These are phyloP conservation scores for Elsinoe australis DNA, from an alignment of 2,329 filamentous ascomycete species.

Conservation along the genomic window DNA sequence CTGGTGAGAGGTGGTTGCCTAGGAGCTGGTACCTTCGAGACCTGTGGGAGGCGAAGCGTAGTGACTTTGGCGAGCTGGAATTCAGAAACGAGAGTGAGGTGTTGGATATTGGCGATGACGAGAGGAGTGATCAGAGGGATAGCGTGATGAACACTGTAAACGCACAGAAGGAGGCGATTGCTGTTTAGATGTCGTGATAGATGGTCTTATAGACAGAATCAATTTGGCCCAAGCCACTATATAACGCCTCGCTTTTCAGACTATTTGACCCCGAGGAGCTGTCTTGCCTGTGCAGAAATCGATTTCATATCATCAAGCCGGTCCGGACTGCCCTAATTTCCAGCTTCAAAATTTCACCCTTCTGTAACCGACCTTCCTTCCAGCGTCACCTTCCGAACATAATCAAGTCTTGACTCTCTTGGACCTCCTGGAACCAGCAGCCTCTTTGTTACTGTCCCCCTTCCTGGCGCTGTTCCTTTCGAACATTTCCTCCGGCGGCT, in stretches of 20 bases:
- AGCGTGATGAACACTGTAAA: neutral
- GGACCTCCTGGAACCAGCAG: neutral
- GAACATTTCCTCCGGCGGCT: conserved; percentile 58
- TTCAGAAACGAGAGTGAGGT: conserved; percentile 8
- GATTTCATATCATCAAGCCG: conserved; percentile 1
- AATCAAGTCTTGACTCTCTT: conserved; percentile 15
- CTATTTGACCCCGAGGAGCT: too few species aligned
- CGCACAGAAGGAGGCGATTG: neutral
- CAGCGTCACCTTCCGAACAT: too few species aligned
- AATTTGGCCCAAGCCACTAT: conserved; percentile 3
- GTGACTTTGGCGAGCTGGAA: conserved; percentile 16
- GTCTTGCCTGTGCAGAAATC: too few species aligned
- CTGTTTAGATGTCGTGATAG: neutral
- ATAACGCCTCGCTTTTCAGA: conserved; percentile 10
- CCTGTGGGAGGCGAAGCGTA: conserved; percentile 33
- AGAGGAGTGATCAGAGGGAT: conserved; percentile 7
- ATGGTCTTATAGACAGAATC: neutral
- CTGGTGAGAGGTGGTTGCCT: conserved; percentile 38
- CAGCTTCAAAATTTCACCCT: too few species aligned
- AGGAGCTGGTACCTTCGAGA: conserved; percentile 40
- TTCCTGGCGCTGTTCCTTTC: conserved; percentile 36
- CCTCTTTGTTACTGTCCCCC: conserved; percentile 5
- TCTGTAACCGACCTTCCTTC: too few species aligned
- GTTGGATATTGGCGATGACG: neutral
- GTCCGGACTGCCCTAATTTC: too few species aligned